Conservation (phyloP, 345 rosid genomes). For the Physaria fendleri region DNA sequence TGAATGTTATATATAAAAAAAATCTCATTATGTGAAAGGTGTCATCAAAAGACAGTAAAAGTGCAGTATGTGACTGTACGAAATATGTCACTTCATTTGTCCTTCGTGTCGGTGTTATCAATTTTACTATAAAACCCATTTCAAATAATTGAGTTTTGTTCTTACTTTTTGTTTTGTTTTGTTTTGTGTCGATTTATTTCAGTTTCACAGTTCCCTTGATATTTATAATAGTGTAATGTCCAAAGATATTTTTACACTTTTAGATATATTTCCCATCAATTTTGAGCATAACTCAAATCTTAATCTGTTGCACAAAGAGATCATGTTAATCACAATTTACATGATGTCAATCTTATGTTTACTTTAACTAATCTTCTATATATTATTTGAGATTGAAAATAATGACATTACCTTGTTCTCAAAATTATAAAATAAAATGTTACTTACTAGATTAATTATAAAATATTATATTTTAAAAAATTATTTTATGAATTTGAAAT, state of each 20-base stretch:
- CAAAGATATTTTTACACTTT: background rate
- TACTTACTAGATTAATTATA: too few relatives aligned
- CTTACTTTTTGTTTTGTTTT: background rate
- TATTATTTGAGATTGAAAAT: too few relatives aligned
- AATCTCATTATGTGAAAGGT: background rate
- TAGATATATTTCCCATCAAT: background rate
- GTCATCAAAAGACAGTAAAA: constrained; percentile 16
- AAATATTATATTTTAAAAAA: too few relatives aligned
- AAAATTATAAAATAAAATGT: too few relatives aligned
- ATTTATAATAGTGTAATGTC: too few relatives aligned
- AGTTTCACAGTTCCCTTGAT: background rate
- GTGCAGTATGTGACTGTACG: constrained; percentile 15
- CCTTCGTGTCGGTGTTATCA: constrained; percentile 13
- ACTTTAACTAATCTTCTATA: too few relatives aligned
- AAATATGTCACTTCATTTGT: constrained; percentile 15
- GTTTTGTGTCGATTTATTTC: background rate
- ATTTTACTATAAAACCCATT: constrained; percentile 10
- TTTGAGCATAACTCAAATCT: background rate
- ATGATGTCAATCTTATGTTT: background rate
- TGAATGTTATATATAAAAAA: constrained; percentile 3
- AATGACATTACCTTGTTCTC: too few relatives aligned
- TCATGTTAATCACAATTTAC: background rate
- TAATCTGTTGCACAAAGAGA: background rate
- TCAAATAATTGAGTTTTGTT: background rate
- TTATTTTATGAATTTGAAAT: too few relatives aligned